Evolutionary conservation across 495 filamentous ascomycete species (phyloP), one percentile per base, ranked within the genome.

Genomic region (Cladorrhinum samala): DNA sequence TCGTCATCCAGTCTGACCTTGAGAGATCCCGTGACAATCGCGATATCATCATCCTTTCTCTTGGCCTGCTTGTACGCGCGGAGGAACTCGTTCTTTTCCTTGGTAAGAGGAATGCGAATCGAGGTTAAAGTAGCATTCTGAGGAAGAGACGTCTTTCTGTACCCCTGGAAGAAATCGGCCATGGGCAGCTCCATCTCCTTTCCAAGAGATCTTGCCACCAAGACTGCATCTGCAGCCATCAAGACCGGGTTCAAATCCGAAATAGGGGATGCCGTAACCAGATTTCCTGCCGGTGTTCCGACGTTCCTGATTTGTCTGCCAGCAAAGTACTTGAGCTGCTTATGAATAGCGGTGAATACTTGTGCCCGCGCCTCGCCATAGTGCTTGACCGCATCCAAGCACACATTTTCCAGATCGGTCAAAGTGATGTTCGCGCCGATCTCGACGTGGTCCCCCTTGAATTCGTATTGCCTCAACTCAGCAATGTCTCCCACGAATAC

Each of bases 201-300:
- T 2, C 77, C 75, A 8, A 83, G 68, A 0, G 84, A 86, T 60
- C 87, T 92, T 3, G 92, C 88, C 25, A 95, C 75, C 1, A 98
- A 61, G 2, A 83, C 78, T 9, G 89, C 87, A 58, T 91, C 89
- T 3, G 88, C 83, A 3, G 92, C 92, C 59, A 97, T 84, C 45
- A 98, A 87, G 0, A 96, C 90, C 0, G 93, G 93, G 64, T 98
- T 98, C 33, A 98, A 70, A 73, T 98, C 93, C 1, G 91, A 96
- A 30, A 97, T 98, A 2, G 93, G 93, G 33, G 89, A 95, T 2
- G 93, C 93, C 2, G 93, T 98, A 6, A 89, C 92, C 54, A 98
- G 68, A 62, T 98, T 98, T 30, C 93, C 93, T 17, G 92, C 93
- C 1, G 92, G 93, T 1, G 93, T 96, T 16, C 92, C 93, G 21